phyloP scores from a whole-genome alignment of 1,284 basidiomycete species.

The Fomes fomentarius region DNA sequence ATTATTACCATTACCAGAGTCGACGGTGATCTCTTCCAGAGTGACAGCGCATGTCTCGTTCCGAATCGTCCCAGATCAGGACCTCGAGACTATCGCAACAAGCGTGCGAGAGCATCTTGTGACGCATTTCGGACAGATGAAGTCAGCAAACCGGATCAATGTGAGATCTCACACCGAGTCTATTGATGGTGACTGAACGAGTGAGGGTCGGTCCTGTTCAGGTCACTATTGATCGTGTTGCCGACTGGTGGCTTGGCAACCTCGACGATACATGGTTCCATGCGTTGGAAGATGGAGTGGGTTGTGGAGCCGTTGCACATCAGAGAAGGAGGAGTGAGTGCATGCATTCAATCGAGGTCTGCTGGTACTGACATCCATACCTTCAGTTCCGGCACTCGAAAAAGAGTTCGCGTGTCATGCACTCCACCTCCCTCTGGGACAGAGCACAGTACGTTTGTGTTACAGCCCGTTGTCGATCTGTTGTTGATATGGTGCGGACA shows the following conservation, averaged over 20 bases:
- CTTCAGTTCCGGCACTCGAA: conserved; percentile 91
- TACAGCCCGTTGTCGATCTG: too few species aligned
- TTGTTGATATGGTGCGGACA: too few species aligned
- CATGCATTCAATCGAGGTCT: not conserved
- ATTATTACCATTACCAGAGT: conserved; percentile 48
- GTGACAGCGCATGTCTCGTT: conserved; percentile 85
- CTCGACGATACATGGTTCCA: conserved; percentile 84
- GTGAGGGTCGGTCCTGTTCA: too few species aligned
- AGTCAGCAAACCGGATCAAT: conserved; percentile 74
- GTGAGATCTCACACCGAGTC: conserved; percentile 39
- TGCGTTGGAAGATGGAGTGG: conserved; percentile 87
- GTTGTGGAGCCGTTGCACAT: conserved; percentile 83
- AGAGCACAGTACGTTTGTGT: conserved; percentile 64
- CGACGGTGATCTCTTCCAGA: conserved; percentile 85
- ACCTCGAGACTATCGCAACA: conserved; percentile 70
- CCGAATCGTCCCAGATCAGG: conserved; percentile 94
- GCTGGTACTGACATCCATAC: conserved; percentile 66
- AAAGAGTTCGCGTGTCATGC: conserved; percentile 86
- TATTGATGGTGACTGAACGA: not conserved
- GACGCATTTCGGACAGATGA: conserved; percentile 61
- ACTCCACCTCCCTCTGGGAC: conserved; percentile 88
- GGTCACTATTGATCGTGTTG: conserved; percentile 82
- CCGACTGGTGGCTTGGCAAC: conserved; percentile 96
- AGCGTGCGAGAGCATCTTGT: conserved; percentile 65
- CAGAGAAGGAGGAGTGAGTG: conserved; percentile 88